Base-by-base conservation (phyloP, 164 flowering plant genomes). In the Sedum album region DNA sequence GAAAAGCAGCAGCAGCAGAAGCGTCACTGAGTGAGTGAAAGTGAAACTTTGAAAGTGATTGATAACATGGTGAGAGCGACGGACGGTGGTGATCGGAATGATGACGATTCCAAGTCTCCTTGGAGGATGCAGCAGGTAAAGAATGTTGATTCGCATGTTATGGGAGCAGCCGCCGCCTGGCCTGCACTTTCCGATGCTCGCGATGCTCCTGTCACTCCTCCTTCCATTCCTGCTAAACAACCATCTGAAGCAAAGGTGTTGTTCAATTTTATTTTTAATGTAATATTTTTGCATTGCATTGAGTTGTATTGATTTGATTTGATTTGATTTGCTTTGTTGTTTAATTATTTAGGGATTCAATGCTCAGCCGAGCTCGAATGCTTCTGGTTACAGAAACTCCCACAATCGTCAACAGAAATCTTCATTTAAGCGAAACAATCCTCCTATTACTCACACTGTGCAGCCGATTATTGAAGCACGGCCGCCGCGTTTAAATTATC, bases 161-260 rank as follows among this genome's bases (percentile, higher is more conserved):
- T 85, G 82, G 88, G 85, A 13, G 79, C 87, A 6, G 82, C 86
- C 1, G 83, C 83, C 21, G 76, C 84, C 13, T 87, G 91, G 91
- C 91, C 91, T 6, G 86, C 88, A 2, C 86, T 87, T 39, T 75
- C 81, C 26, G 83, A 80, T 53, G 75, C 81, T 2, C 79, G 75
- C 48, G 60, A 44, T 30, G 70, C 70, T 57, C 61, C 72, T 18
- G 46, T 44, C 1, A 67, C 42, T 31, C 64, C 67, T 31, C 60
- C 73, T 15, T 2, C 66, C 33, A 60, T 33, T 67, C 46, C 60
- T 69, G 64, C 69, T 76, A 57, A 5, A 67, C 25, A 66, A 73
- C 73, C 1, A 55, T n/a, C n/a, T n/a, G n/a, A n/a, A n/a, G n/a
- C n/a, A n/a, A n/a, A n/a, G n/a, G n/a, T n/a, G n/a, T n/a, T n/a